These are phyloP conservation scores for Hymenoscyphus scutula DNA, from an alignment of 2,329 filamentous ascomycete species.

Conservation along the genomic window DNA sequence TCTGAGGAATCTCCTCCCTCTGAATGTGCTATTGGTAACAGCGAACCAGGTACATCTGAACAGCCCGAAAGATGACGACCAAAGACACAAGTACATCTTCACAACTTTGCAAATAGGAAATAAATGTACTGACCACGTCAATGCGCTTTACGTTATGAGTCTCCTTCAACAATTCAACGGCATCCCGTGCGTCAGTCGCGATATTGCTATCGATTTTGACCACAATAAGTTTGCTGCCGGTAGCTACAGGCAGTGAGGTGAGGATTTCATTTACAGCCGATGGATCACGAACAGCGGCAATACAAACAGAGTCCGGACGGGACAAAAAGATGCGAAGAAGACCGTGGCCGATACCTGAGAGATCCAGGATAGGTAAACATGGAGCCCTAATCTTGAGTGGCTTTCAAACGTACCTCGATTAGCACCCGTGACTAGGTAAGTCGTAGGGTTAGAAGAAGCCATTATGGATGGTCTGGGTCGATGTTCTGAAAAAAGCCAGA, in stretches of 20 bases:
- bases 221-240: constrained; percentile 34
- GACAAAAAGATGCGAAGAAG: constrained; percentile 7
- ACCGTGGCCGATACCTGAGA: constrained; percentile 25
- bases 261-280: constrained; percentile 33
- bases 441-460: neutral
- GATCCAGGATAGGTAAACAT: neutral
- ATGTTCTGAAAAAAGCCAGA: too few species aligned
- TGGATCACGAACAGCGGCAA: constrained; percentile 39
- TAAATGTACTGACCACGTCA: neutral
- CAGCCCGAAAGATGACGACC: too few species aligned
- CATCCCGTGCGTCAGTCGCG: constrained; percentile 31
- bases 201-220: constrained; percentile 36
- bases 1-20: too few species aligned
- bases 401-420: neutral
- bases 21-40: too few species aligned
- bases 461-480: neutral
- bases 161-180: constrained; percentile 30
- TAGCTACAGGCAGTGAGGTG: constrained; percentile 26
- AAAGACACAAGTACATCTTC: too few species aligned
- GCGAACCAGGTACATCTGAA: too few species aligned
- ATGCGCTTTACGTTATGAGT: neutral
- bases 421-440: constrained; percentile 3
- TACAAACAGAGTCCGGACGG: constrained; percentile 37
- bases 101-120: too few species aligned
- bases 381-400: neutral